Conservation (phyloP, 305 asterid genomes). For the Euphrasia arctica region DNA sequence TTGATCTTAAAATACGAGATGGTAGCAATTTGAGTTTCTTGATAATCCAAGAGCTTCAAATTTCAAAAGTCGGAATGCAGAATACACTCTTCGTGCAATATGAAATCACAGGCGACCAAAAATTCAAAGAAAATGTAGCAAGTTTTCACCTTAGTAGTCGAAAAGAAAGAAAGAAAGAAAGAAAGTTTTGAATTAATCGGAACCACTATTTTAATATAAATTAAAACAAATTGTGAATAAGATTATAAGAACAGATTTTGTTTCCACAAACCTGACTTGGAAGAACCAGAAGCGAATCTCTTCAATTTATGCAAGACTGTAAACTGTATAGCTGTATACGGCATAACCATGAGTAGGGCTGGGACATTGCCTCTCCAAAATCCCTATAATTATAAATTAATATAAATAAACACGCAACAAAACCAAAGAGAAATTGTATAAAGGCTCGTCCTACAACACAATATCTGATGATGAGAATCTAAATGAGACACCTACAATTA, state of each 20-base stretch:
- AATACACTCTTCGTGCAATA: not conserved
- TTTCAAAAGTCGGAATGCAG: slow-evolving; percentile 4
- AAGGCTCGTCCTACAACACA: not conserved
- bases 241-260: slow-evolving; percentile 9
- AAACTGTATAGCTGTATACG: slow-evolving; percentile 92
- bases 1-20: slow-evolving; percentile 3
- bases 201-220: not conserved
- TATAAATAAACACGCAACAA: slow-evolving; percentile 6
- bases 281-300: slow-evolving; percentile 80
- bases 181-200: not conserved
- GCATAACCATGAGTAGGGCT: slow-evolving; percentile 96
- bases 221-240: not conserved
- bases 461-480: slow-evolving; percentile 12
- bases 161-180: not conserved
- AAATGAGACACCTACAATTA: not conserved
- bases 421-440: not conserved
- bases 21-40: not conserved
- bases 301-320: slow-evolving; percentile 75
- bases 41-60: slow-evolving; percentile 5
- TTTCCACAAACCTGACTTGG: slow-evolving; percentile 64
- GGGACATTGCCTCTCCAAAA: slow-evolving; percentile 99
- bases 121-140: slow-evolving; percentile 2
- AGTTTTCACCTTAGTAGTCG: not conserved
- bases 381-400: slow-evolving; percentile 42
- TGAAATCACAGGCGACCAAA: not conserved